phyloP scores from a whole-genome alignment of 768 basidiomycete species.

The Epithele typhae region DNA sequence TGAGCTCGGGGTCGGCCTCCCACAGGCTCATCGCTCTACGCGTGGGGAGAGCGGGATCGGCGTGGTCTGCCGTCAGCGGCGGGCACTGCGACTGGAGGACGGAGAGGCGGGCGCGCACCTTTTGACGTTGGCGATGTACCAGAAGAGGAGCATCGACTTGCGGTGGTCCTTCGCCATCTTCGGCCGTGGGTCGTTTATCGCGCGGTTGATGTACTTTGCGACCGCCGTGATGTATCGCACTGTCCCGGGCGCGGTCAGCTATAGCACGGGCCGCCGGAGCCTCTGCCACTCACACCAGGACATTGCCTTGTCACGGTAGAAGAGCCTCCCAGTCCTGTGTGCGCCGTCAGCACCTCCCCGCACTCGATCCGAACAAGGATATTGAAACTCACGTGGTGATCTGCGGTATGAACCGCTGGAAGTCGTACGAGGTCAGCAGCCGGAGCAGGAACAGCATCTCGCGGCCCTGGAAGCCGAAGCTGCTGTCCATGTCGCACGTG shows the following conservation, averaged over 20 bases:
- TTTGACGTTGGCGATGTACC: conserved; percentile 7
- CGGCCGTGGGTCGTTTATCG: too few species aligned
- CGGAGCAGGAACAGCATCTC: conserved; percentile 12
- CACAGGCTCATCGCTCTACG: conserved; percentile 8
- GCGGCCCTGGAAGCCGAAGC: conserved; percentile 8
- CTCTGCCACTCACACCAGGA: conserved; percentile 10
- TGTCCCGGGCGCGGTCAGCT: too few species aligned
- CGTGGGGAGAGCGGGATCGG: neutral
- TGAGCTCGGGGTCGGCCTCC: conserved; percentile 3
- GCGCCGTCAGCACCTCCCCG: neutral
- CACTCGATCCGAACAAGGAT: neutral
- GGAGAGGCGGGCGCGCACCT: conserved; percentile 1
- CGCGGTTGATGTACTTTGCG: too few species aligned
- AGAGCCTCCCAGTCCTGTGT: conserved; percentile 4
- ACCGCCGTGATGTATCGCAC: too few species aligned
- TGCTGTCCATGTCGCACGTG: conserved; percentile 6
- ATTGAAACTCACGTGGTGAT: conserved; percentile 8
- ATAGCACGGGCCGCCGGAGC: too few species aligned
- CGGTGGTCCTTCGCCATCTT: conserved; percentile 12
- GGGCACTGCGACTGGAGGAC: neutral
- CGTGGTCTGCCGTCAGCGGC: too few species aligned
- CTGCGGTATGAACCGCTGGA: conserved; percentile 13
- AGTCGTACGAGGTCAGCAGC: conserved; percentile 10
- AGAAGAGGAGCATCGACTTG: conserved; percentile 13
- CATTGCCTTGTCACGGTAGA: conserved; percentile 14